phyloP scores from a whole-genome alignment of 192 early-diverging fungal genomes.

The Coemansia sp. region DNA sequence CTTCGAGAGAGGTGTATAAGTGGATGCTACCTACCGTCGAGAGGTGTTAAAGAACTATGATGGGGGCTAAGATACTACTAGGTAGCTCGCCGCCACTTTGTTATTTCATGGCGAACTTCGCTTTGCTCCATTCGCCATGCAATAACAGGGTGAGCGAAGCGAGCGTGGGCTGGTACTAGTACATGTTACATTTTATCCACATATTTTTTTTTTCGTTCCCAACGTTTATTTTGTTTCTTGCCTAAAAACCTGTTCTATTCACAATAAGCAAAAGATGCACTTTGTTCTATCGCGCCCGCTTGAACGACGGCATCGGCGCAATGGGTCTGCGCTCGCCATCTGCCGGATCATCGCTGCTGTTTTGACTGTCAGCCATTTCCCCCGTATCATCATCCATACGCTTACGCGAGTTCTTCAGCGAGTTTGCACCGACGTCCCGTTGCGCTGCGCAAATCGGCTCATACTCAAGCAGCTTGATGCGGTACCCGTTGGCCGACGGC shows the following conservation, averaged over 20 bases:
- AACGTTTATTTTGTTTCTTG: neutral
- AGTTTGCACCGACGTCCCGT: neutral
- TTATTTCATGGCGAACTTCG: neutral
- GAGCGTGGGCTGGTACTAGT: neutral
- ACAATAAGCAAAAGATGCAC: neutral
- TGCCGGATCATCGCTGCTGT: neutral
- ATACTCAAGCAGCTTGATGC: constrained; percentile 48
- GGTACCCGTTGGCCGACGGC: constrained; percentile 47
- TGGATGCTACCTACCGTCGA: no score
- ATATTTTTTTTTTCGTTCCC: neutral
- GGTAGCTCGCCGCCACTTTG: no score
- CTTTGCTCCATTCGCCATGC: no score
- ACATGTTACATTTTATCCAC: neutral
- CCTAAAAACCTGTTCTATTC: neutral
- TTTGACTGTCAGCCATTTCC: neutral
- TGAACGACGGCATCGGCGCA: constrained; percentile 11
- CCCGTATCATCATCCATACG: constrained; percentile 25
- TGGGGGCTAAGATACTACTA: no score
- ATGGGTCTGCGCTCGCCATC: constrained; percentile 5
- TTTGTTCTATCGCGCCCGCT: constrained; percentile 20
- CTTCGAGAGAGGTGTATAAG: no score
- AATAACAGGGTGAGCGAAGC: no score
- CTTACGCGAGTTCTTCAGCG: constrained; percentile 14
- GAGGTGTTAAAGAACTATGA: no score
- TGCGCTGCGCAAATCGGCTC: constrained; percentile 50